These are phyloP conservation scores for Alternaria atra DNA, from an alignment of 2,329 filamentous ascomycete species.

Conservation along the genomic window DNA sequence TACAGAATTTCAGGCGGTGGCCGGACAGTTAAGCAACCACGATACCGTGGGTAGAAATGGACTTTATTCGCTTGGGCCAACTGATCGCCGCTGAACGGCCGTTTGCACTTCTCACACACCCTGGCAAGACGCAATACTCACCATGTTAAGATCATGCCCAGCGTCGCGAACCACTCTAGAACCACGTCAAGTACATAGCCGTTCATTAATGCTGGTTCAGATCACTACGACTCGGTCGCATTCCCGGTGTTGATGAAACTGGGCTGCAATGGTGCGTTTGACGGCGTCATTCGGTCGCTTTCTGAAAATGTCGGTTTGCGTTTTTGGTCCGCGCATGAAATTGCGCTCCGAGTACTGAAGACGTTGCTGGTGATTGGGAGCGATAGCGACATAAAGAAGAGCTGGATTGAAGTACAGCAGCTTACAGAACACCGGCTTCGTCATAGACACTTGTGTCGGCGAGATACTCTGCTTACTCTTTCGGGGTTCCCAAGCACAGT, in stretches of 20 bases:
- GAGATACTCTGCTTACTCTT: neutral
- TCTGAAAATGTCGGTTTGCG: neutral
- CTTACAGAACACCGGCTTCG: neutral
- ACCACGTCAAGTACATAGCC: neutral
- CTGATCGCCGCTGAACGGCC: neutral
- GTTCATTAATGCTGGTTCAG: neutral
- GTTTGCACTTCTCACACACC: neutral
- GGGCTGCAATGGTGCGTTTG: slow-evolving; percentile 21
- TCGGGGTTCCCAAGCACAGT: neutral
- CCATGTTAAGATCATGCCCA: slow-evolving; percentile 1
- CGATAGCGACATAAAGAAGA: neutral
- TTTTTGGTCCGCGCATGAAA: neutral
- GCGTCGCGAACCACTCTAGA: neutral
- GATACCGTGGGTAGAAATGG: neutral
- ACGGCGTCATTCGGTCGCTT: slow-evolving; percentile 15
- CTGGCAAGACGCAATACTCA: neutral
- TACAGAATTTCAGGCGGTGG: neutral
- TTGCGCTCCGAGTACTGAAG: neutral
- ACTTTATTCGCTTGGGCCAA: neutral
- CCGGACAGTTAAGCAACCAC: neutral
- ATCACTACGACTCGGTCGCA: slow-evolving; percentile 9
- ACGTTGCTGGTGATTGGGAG: neutral
- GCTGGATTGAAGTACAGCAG: neutral
- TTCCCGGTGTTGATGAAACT: slow-evolving; percentile 12
- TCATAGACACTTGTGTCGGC: neutral